Evolutionary conservation across 2,329 filamentous ascomycete genomes (phyloP), one percentile per base, ranked within the genome.

Genomic region (Fusarium sterilihyphosum): DNA sequence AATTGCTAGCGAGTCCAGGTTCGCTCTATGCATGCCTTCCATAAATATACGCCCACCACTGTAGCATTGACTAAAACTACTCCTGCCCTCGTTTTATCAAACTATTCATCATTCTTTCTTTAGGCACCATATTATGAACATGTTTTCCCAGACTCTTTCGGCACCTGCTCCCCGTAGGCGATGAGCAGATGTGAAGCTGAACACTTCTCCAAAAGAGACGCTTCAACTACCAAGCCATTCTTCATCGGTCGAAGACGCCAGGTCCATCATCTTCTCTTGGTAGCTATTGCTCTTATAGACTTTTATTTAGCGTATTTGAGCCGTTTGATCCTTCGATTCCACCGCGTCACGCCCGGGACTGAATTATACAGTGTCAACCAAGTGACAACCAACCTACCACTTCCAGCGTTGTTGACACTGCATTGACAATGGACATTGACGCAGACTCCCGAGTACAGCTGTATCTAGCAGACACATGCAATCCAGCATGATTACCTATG

Each of bases 221-320:
- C 22, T 18, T 50, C 12, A 17, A 18, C 29, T n/a, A 7, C 14
- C 7, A 43, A 18, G 3, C 8, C 20, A 24, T n/a, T 24, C 29
- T n/a, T 50, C 11, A 16, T 16, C 33, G 14, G 33, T 35, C 33
- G 6, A 16, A 35, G 33, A 8, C 33, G 33, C 33, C 33, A 16
- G 14, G 6, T 8, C 33, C 14, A 1, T 13, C 6, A 35, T 35
- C 22, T n/a, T 43, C 40, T 43, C 22, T n/a, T 41, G 40, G 8
- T 43, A 16, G 0, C 1, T 16, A 14, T 44, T 44, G 6, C n/a
- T 26, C 16, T 13, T 18, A 4, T 7, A 0, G 7, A 24, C 43
- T 24, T 46, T 17, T 46, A 1, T 26, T 26, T 4, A 2, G 43
- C 11, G 11, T 8, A 5, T 50, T 33, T n/a, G 47, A 50, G 22